Conservation (phyloP, 768 basidiomycete species). For the Kwoniella heveanensis region DNA sequence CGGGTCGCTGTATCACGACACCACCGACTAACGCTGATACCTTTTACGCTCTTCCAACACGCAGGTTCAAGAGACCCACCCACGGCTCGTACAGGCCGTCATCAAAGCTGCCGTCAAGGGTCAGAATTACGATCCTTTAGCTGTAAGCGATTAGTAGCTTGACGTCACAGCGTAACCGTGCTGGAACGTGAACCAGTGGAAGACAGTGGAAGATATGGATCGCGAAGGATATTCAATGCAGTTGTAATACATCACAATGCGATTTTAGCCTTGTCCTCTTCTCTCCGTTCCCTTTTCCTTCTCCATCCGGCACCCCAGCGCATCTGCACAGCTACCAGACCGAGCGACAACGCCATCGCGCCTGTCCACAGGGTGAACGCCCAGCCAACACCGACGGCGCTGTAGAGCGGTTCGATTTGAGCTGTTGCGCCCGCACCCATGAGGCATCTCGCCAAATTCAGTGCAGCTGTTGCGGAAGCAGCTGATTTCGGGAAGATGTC, state of each 20-base stretch:
- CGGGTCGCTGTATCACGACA: no score
- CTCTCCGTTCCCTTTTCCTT: constrained; percentile 1
- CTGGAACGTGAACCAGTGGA: no score
- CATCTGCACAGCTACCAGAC: constrained; percentile 10
- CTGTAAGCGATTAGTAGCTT: no score
- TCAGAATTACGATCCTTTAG: constrained; percentile 8
- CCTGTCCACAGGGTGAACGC: constrained; percentile 11
- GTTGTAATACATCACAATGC: no score
- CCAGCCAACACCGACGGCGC: constrained; percentile 7
- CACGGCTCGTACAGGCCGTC: constrained; percentile 3
- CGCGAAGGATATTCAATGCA: no score
- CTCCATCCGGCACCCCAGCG: constrained; percentile 2
- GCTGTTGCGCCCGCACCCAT: constrained; percentile 12
- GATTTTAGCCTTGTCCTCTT: constrained; percentile 1
- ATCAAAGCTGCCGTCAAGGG: constrained; percentile 8
- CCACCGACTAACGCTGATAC: no score
- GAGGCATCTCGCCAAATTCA: constrained; percentile 11
- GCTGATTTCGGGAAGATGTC: constrained; percentile 10
- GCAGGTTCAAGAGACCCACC: constrained; percentile 12
- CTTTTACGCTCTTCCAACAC: background rate
- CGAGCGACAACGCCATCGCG: background rate
- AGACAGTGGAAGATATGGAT: no score
- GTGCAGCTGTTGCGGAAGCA: constrained; percentile 11
- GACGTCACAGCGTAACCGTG: no score
- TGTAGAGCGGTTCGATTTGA: constrained; percentile 2